Base-by-base conservation (phyloP, 495 filamentous ascomycete genomes). In the Glonium stellatum region DNA sequence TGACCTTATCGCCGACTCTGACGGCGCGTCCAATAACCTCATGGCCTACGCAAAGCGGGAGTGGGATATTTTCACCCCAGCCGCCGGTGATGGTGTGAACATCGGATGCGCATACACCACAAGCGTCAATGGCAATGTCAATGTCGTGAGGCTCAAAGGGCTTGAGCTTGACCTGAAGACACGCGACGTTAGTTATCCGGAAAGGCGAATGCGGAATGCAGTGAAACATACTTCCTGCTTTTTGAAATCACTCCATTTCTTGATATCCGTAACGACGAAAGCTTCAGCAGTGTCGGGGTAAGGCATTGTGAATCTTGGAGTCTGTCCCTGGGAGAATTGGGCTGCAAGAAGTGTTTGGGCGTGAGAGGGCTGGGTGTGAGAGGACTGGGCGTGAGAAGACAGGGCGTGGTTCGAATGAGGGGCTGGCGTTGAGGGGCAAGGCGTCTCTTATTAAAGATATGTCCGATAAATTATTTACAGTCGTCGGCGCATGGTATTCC, bases 91-190 rank as follows among this genome's bases (percentile, higher is more conserved):
- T 83, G 46, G 84, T 89, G 76, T 92, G 88, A 15, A 90, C 82
- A 66, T 92, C 89, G 23, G 81, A 86, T 10, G 85, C 87, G 71
- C 88, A 90, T 11, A 92, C 85, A 66, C 89, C 88, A 71, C 89
- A 93, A 56, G 80, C 80, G 58, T 86, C 83, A 58, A 87, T 82
- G 68, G 82, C 79, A 56, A 91, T 78, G 62, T 91, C 88, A 59
- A 91, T 78, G 65, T 91, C 87, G 74, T 84, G 74, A 50, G 86
- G 82, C 44, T 82, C 87, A 61, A 92, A 90, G 5, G 81, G 79
- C 77, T 92, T 93, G 62, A 88, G 81, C 67, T 84, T 86, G 75
- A 88, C 86, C 85, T 89, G 60, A 53, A 39, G 13, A 4, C 5
- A 46, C 48, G 27, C 27, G 27, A 34, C 23, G 11, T 46, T 6